Base-by-base conservation (phyloP, 2,329 filamentous ascomycete genomes). In the Pseudocercospora cruenta region DNA sequence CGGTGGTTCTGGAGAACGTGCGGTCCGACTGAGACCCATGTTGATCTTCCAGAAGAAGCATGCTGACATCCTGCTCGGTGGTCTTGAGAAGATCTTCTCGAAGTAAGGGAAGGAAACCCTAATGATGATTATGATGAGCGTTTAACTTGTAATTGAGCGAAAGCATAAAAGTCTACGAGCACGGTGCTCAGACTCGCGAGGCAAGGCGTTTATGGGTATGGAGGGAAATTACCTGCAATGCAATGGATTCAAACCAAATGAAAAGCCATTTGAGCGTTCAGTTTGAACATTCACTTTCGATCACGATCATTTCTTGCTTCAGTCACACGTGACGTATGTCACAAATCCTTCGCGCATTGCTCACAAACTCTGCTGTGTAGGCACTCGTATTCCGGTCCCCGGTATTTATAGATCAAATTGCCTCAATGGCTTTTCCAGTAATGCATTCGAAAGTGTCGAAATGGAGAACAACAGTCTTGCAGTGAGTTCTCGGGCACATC, bases 21-120 rank as follows among this genome's bases (percentile, higher is more conserved):
- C 94, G 28, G 91, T 97, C 12, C 84, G 93, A 59, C 82, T 97
- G 77, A 84, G 93, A 74, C 94, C 93, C 51, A 97, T 97, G 94
- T 82, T 97, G 73, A 90, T 94, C 75, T 95, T 97, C 84, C 91
- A 97, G 87, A 87, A 93, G 85, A 88, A 91, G 78, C 94, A 98
- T 80, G 94, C 91, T 22, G 92, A 97, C 81, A 88, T 97, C 67
- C 82, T 97, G 73, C 80, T 96, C 58, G 92, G 76, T 43, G 72
- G 66, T 33, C 62, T 78, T 51, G 75, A 78, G 71, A 77, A 75
- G 72, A 69, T 78, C 45, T 67, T 77, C 60, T 69, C 71, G 66
- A 73, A 73, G 51, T 77, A 58, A 71, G 45, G 4, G 9, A 39
- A 24, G 7, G 28, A 26, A 16, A 2, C 16, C 63, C 51, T 60